Conservation (phyloP, 2,329 filamentous ascomycete genomes). For the Xylariomycetidae sp. region DNA sequence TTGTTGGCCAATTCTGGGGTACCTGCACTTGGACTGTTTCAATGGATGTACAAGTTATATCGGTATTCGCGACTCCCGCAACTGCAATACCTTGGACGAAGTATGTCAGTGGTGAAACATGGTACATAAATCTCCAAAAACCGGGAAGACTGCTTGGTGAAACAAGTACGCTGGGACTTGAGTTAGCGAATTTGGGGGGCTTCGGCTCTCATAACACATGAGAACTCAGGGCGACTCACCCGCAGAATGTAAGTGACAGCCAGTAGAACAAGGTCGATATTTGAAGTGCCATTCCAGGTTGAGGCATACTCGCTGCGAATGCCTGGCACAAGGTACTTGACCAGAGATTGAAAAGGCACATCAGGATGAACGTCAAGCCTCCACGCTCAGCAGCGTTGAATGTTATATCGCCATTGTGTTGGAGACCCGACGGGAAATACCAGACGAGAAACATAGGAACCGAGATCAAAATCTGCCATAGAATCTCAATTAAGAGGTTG, state of each 20-base stretch:
- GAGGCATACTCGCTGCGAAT: conserved; percentile 1
- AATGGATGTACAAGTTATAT: no score
- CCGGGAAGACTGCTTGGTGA: conserved; percentile 3
- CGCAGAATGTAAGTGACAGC: conserved; percentile 9
- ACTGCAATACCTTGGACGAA: neutral
- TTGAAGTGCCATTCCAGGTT: conserved; percentile 2
- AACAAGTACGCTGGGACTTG: conserved; percentile 7
- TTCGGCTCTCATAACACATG: neutral
- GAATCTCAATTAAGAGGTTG: conserved; percentile 75
- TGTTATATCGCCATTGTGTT: conserved; percentile 3
- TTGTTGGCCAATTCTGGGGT: neutral
- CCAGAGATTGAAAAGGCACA: conserved; percentile 6
- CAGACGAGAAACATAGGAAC: conserved; percentile 6
- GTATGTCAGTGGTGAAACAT: conserved; percentile 10
- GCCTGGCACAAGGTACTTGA: conserved; percentile 6
- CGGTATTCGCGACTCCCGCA: neutral
- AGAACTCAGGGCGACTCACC: no score
- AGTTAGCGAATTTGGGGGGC: neutral
- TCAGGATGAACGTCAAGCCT: conserved; percentile 3
- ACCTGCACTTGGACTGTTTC: neutral
- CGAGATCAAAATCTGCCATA: conserved; percentile 2
- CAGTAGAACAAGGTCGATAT: conserved; percentile 5
- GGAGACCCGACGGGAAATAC: conserved; percentile 12
- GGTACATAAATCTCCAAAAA: conserved; percentile 13
- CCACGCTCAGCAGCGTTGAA: conserved; percentile 4